Conservation (phyloP, 306 rosid species). For the Cucumis sativus region Cucumber_9930_V3 NC_026661.2:16190501-16191000, state of each 20-base stretch:
- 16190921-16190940: background rate
- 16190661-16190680: background rate
- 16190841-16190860: background rate
- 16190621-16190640: background rate
- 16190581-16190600: background rate
- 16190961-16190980: too few species aligned
- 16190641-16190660: background rate
- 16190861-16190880: background rate
- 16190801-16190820: background rate
- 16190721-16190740: background rate
- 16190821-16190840: background rate
- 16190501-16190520: too few species aligned
- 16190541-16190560: too few species aligned
- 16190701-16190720: background rate
- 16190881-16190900: background rate
- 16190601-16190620: background rate
- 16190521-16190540: too few species aligned
- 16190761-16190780: background rate
- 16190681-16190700: background rate
- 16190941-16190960: too few species aligned
- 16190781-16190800: too few species aligned
- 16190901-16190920: background rate
- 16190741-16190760: background rate
- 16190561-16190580: background rate
- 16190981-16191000: too few species aligned